Conservation (phyloP, 768 basidiomycete genomes). For the Rhodosporidiobolus sp. region DNA sequence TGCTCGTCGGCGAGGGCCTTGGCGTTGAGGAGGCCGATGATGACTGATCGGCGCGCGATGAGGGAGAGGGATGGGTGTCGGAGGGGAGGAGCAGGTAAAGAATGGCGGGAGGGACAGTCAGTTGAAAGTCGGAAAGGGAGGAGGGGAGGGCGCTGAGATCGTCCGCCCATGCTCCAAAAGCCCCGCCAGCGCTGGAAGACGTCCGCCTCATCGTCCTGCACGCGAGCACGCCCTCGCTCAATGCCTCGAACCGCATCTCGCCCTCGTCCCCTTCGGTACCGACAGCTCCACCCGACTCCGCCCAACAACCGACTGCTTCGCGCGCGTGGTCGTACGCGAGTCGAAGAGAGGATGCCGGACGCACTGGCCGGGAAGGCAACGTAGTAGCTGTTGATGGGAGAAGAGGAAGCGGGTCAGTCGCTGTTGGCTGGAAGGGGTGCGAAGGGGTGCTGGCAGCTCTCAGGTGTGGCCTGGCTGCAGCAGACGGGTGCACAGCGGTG, state of each 20-base stretch:
- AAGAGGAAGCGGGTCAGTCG: background rate
- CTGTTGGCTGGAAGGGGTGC: background rate
- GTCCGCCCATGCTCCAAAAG: no score
- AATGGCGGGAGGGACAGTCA: background rate
- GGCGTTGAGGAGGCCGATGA: conserved; percentile 38
- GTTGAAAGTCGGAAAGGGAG: background rate
- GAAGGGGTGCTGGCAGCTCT: background rate
- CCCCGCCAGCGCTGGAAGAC: no score
- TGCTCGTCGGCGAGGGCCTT: conserved; percentile 40
- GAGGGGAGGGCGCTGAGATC: no score
- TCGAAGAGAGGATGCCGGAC: background rate
- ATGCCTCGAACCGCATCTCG: no score
- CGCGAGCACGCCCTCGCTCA: no score
- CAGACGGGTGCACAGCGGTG: no score
- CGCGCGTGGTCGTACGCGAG: background rate
- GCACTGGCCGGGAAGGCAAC: conserved; percentile 29
- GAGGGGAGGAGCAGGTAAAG: background rate
- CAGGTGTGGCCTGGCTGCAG: background rate
- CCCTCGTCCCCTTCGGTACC: no score
- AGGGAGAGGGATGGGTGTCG: background rate
- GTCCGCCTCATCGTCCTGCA: no score
- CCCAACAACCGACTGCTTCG: no score
- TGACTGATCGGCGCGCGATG: conserved; percentile 23
- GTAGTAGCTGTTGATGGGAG: conserved; percentile 25
- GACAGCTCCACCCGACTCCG: no score